Evolutionary conservation across 345 rosid genomes (phyloP).

Genomic region (Populus simonii): DNA sequence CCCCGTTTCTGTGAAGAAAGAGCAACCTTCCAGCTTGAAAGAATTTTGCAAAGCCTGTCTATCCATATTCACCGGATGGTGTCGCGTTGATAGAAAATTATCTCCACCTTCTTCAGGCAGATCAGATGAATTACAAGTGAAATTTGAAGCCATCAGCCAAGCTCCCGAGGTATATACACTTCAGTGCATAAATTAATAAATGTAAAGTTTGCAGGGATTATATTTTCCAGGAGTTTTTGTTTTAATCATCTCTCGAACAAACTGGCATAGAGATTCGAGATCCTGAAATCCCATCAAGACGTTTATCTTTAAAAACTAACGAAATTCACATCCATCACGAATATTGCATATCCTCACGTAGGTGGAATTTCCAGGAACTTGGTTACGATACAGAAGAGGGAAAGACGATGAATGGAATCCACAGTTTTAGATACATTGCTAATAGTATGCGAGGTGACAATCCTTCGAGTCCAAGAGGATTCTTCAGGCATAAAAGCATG

Average conservation of each 20-base stretch:
- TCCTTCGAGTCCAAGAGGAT: constrained; percentile 9
- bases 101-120: not conserved
- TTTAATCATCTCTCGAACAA: not conserved
- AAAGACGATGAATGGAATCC: constrained; percentile 33
- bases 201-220: not conserved
- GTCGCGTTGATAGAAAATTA: not conserved
- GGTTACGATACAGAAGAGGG: constrained; percentile 23
- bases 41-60: constrained; percentile 14
- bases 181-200: not conserved
- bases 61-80: constrained; percentile 10
- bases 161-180: not conserved
- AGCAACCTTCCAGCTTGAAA: not conserved
- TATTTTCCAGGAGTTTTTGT: not conserved
- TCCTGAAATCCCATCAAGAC: not conserved
- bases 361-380: constrained; percentile 9
- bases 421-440: constrained; percentile 28
- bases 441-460: constrained; percentile 14
- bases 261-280: not conserved
- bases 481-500: constrained; percentile 17
- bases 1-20: constrained; percentile 11
- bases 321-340: not conserved
- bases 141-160: not conserved
- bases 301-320: not conserved
- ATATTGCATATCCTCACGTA: too few relatives aligned
- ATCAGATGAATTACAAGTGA: not conserved